Percentiles rank a stretch among this genome's conserved stretches.
phyloP scores from a whole-genome alignment of 2,329 filamentous ascomycete genomes.

The Hymenoscyphus albidus region DNA sequence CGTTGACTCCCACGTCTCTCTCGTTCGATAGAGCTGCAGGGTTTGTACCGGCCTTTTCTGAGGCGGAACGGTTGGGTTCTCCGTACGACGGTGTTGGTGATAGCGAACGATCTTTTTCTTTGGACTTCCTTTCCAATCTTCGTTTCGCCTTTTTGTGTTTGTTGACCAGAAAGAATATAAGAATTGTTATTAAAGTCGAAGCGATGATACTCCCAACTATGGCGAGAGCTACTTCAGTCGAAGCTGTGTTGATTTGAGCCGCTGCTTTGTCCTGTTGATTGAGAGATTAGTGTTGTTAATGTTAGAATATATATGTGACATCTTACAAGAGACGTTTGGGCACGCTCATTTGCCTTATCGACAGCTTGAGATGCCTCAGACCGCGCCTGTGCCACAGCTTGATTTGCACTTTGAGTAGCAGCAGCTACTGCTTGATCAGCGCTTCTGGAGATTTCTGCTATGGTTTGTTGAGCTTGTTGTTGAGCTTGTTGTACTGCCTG shows the following conservation, averaged over 20 bases:
- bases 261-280: slow-evolving; percentile 23
- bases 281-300: slow-evolving; percentile 11
- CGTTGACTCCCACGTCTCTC: slow-evolving; percentile 1
- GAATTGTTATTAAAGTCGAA: slow-evolving; percentile 40
- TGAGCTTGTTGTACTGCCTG: slow-evolving; percentile 20
- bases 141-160: slow-evolving; percentile 30
- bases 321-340: slow-evolving; percentile 18
- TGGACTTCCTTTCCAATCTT: slow-evolving; percentile 5
- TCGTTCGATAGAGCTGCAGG: slow-evolving; percentile 18
- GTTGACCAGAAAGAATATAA: slow-evolving; percentile 38
- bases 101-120: slow-evolving; percentile 10
- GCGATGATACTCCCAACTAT: slow-evolving; percentile 43
- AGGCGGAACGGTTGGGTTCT: slow-evolving; percentile 25
- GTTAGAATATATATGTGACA: slow-evolving; percentile 26
- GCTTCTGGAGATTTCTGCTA: slow-evolving; percentile 27
- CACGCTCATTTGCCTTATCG: slow-evolving; percentile 22
- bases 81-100: slow-evolving; percentile 13
- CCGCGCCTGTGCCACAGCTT: slow-evolving; percentile 21
- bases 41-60: slow-evolving; percentile 21
- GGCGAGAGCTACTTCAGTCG: slow-evolving; percentile 41
- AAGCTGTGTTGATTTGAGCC: slow-evolving; percentile 22
- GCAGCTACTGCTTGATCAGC: slow-evolving; percentile 24
- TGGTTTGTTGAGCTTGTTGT: slow-evolving; percentile 18
- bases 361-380: slow-evolving; percentile 26
- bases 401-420: slow-evolving; percentile 19